A percentile compares a stretch with the other conserved stretches of the same genome.
phyloP scores from a whole-genome alignment of 148 eudicot species.

The Amaranthus palmeri region DNA sequence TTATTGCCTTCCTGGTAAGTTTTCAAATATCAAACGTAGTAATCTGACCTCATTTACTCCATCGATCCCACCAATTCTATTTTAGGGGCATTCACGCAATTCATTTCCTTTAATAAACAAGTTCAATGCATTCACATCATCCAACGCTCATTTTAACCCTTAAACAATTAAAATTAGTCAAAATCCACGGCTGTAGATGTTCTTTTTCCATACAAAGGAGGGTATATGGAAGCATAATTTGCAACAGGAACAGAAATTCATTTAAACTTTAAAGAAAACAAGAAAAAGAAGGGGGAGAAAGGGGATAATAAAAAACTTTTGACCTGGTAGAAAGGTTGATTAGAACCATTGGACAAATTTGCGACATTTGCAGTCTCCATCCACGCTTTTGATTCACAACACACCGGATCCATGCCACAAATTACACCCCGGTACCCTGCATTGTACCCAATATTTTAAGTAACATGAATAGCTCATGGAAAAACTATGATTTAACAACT shows the following conservation, averaged over 20 bases:
- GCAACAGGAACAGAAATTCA: neutral
- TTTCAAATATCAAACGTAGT: too few species aligned
- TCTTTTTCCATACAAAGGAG: neutral
- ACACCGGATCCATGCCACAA: slow-evolving; percentile 98
- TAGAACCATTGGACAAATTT: slow-evolving; percentile 68
- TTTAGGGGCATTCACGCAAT: too few species aligned
- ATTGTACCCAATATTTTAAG: slow-evolving; percentile 6
- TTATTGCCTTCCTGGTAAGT: too few species aligned
- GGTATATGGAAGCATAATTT: neutral
- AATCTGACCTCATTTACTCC: too few species aligned
- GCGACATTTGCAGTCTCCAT: slow-evolving; percentile 74
- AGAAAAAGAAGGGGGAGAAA: neutral
- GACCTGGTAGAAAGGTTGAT: slow-evolving; percentile 98
- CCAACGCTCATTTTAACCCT: too few species aligned
- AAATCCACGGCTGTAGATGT: neutral
- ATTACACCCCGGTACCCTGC: slow-evolving; percentile 82
- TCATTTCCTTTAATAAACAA: too few species aligned
- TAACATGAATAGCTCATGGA: neutral
- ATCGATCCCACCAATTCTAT: too few species aligned
- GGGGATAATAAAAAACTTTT: neutral
- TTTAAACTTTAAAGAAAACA: neutral
- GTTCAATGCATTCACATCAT: too few species aligned
- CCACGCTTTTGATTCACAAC: slow-evolving; percentile 91
- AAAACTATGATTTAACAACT: too few species aligned
- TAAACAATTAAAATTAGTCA: too few species aligned